Evolutionary conservation across 1,139 yeast species (phyloP), one percentile per base, ranked within the genome.

Genomic region (Hyphopichia khmerensis): DNA sequence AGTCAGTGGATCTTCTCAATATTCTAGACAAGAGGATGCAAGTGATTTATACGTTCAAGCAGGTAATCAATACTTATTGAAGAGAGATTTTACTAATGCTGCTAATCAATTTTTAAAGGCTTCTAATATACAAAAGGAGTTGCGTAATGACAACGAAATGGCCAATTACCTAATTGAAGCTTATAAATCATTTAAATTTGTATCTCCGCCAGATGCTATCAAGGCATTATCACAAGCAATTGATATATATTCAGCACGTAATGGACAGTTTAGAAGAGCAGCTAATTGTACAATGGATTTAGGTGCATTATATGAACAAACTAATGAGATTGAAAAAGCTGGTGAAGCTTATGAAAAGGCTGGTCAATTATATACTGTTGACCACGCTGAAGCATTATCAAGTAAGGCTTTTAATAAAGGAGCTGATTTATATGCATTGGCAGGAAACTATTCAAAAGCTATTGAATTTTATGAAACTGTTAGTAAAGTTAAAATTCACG

Each of bases 181-280:
- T 0, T 93, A 80, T 71, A 95, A 93, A 62, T 81, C 95, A 34
- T 93, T 79, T 65, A 84, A 86, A 55, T 77, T 81, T 35, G 84
- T 83, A 34, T 72, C 80, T 30, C 93, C 96, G 1, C 69, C 69
- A 2, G 91, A 86, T 45, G 96, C 96, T 3, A 93, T 87, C 21
- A 78, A 82, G 40, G 82, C 90, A 9, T 72, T 93, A 48, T 77
- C 80, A 45, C 79, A 77, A 54, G 96, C 98, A 1, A 84, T 93
- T 47, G 84, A 80, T 50, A 76, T 88, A 55, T 91, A 91, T 64
- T 69, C 72, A 49, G 89, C 96, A 1, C 79, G 82, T 49, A 82
- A 90, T 51, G 99, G 99, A 13, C 96, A 91, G 60, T 95, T 93
- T 67, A 82, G 99, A 60, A 77, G 99, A 60, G 96, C 96, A 18